phyloP scores from a whole-genome alignment of 192 early-diverging fungal genomes.

The Entrophospora sp. region DNA sequence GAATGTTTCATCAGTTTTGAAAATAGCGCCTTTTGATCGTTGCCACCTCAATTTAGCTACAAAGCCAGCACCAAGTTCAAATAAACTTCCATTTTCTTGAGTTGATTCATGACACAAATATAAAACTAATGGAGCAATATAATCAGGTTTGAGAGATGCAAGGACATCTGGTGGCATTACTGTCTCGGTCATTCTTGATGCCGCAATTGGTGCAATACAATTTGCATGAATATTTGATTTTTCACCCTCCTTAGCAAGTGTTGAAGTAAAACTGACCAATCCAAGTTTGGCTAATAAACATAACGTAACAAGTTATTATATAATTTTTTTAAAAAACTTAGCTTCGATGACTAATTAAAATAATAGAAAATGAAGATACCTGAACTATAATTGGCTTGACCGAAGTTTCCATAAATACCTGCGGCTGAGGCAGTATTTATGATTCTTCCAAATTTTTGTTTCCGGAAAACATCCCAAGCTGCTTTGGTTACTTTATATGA shows the following conservation, averaged over 20 bases:
- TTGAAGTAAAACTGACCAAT: constrained; percentile 80
- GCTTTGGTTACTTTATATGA: constrained; percentile 95
- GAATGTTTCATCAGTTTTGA: constrained; percentile 82
- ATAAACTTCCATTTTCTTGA: constrained; percentile 75
- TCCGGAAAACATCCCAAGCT: constrained; percentile 91
- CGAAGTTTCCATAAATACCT: constrained; percentile 99
- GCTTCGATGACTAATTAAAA: too few relatives aligned
- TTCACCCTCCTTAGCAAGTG: constrained; percentile 88
- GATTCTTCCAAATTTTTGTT: constrained; percentile 90
- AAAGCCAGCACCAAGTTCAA: constrained; percentile 96
- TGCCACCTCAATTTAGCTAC: constrained; percentile 90
- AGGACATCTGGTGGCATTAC: constrained; percentile 94
- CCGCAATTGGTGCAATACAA: constrained; percentile 95
- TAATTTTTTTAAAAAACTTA: too few relatives aligned
- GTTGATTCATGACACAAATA: constrained; percentile 86
- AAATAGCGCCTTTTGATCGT: constrained; percentile 77
- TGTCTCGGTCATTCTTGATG: constrained; percentile 95
- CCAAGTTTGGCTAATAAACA: constrained; percentile 82
- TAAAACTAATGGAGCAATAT: constrained; percentile 89
- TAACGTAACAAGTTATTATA: constrained; percentile 22
- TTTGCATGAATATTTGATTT: constrained; percentile 91
- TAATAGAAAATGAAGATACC: too few relatives aligned
- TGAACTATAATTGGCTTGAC: constrained; percentile 75
- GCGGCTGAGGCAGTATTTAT: constrained; percentile 78
- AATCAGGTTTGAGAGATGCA: constrained; percentile 93